Evolutionary conservation across 2,329 filamentous ascomycete species (phyloP), one percentile per base, ranked within the genome.

Genomic region (Talaromyces verruculosus): DNA sequence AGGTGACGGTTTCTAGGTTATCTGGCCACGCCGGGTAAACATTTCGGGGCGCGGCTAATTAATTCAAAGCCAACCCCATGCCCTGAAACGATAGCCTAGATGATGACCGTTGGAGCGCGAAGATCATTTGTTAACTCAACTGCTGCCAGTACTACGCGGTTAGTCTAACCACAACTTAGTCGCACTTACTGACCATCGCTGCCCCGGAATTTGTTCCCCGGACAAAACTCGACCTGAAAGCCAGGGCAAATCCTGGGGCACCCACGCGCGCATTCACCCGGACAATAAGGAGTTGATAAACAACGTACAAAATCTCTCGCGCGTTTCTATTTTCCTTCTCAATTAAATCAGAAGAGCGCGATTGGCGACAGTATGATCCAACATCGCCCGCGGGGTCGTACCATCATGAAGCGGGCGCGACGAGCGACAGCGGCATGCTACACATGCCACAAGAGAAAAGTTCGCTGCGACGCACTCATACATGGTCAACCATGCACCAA

Each of bases 401-500:
- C 39, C 39, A 55, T 57, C 5, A 72, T 73, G 71, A 53, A 43
- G 19, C 51, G 71, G 28, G 73, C 71, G n/a, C 72, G 73, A 67
- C 70, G 76, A 64, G 73, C 76, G 1, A 71, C 73, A 11, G 72
- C 70, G 25, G 76, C 75, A 1, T 78, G 76, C 51, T 71, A 70
- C 13, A 73, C 71, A 69, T 78, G 76, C 39, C 76, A 75, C 65
- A 70, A 74, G 60, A 72, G 75, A 49, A 75, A 75, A 55, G 72
- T 78, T 28, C 70, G 74, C 47, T 74, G 75, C 55, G 73, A 76
- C 67, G 71, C 73, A 19, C 73, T 74, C 1, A 73, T 74, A 22
- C 64, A 70, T 7, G 75, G 73, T n/a, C 71, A 68, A 57, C 83
- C 83, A 7, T 85, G 81, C 73, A 84, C 84, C 76, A 84, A 84